phyloP scores from a whole-genome alignment of 352 stramenopile genomes.

The Pythium folliculosum region DNA sequence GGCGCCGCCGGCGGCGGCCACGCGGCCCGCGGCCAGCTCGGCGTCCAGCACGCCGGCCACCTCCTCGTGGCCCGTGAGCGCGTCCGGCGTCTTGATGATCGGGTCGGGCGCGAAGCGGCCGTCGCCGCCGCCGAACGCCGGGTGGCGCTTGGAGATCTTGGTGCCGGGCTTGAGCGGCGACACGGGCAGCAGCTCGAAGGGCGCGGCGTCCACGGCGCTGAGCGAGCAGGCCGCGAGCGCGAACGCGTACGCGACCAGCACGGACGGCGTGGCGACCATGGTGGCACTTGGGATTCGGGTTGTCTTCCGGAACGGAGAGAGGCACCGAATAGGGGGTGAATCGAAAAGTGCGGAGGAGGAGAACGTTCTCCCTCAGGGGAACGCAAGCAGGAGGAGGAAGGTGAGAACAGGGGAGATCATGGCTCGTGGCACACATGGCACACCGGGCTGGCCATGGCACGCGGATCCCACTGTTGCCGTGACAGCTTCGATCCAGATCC shows the following conservation, averaged over 20 bases:
- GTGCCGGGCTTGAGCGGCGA: conserved; percentile 13
- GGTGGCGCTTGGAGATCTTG: conserved; percentile 20
- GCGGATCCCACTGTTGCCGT: not conserved
- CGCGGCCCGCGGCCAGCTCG: not conserved
- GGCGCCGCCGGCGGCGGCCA: not conserved
- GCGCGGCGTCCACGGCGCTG: conserved; percentile 10
- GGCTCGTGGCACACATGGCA: too few relatives aligned
- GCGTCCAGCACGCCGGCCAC: conserved; percentile 13
- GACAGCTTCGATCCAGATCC: conserved; percentile 2
- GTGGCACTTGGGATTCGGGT: not conserved
- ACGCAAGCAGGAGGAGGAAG: not conserved
- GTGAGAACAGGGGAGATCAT: too few relatives aligned
- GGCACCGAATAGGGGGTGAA: conserved; percentile 3
- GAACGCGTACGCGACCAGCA: conserved; percentile 22
- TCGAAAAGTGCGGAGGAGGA: not conserved
- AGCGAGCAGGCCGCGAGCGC: conserved; percentile 15
- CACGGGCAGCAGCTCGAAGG: conserved; percentile 15
- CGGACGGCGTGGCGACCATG: conserved; percentile 23
- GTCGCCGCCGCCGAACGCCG: conserved; percentile 20
- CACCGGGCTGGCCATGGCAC: too few relatives aligned
- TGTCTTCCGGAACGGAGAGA: not conserved
- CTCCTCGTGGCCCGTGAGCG: conserved; percentile 14
- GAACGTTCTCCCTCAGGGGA: not conserved
- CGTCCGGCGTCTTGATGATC: conserved; percentile 15
- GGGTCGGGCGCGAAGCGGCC: conserved; percentile 13